Percentiles rank a stretch among this genome's conserved stretches.
phyloP scores from a whole-genome alignment of 768 basidiomycete species.

The Phaeotremella skinneri region DNA sequence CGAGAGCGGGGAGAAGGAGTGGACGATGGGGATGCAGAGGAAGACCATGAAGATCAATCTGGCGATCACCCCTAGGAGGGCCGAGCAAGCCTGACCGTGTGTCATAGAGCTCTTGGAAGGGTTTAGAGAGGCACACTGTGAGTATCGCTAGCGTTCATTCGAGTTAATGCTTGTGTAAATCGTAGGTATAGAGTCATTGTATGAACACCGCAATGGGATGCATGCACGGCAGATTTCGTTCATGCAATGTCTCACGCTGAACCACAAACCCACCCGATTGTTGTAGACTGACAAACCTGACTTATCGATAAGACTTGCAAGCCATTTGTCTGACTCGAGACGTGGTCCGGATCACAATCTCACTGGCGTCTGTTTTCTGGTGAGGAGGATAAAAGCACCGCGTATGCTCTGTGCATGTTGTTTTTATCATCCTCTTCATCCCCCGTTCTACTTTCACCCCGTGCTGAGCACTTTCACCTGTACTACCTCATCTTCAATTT shows the following conservation, averaged over 20 bases:
- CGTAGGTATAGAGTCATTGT: too few species aligned
- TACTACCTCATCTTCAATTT: not conserved
- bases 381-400: not conserved
- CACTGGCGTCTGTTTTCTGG: not conserved
- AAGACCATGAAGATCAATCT: too few species aligned
- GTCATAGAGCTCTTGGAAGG: not conserved
- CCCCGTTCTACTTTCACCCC: not conserved
- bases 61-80: too few species aligned
- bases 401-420: not conserved
- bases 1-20: not conserved
- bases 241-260: not conserved
- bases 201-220: too few species aligned
- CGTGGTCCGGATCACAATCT: not conserved
- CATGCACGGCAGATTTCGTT: not conserved
- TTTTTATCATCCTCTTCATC: not conserved
- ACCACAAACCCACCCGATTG: not conserved
- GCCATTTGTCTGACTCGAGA: too few species aligned
- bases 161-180: too few species aligned
- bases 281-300: not conserved
- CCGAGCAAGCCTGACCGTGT: not conserved
- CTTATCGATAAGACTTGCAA: not conserved
- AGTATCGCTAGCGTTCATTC: too few species aligned
- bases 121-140: too few species aligned
- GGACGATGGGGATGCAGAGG: conserved; percentile 2
- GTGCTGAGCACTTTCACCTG: not conserved